These are phyloP conservation scores for Striga hermonthica DNA, from an alignment of 305 asterid genomes.

Conservation along the genomic window DNA sequence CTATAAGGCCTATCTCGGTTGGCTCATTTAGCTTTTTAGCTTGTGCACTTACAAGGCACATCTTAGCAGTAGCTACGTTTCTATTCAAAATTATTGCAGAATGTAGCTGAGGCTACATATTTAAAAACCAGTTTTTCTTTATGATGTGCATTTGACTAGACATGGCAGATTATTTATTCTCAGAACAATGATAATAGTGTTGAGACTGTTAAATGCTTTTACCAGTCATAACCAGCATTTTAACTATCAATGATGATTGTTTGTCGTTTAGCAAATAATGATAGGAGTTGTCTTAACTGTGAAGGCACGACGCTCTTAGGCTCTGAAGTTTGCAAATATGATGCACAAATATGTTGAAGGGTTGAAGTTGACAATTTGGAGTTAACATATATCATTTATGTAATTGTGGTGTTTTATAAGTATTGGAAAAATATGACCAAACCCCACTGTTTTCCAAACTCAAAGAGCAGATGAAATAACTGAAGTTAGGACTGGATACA, in stretches of 20 bases:
- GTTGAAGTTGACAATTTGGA: conserved; percentile 1
- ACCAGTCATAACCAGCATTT: background rate
- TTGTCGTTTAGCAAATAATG: background rate
- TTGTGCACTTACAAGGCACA: background rate
- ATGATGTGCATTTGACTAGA: conserved; percentile 1
- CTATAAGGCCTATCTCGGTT: conserved; percentile 6
- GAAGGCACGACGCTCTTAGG: conserved; percentile 1
- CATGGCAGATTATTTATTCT: background rate
- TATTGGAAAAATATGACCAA: background rate
- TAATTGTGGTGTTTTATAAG: background rate
- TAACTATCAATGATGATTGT: background rate
- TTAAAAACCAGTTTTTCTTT: background rate
- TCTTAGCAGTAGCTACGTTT: background rate
- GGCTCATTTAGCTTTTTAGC: conserved; percentile 4
- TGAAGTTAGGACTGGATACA: background rate
- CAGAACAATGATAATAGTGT: background rate
- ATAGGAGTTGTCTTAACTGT: background rate
- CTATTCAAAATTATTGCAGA: conserved; percentile 7
- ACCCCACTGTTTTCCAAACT: background rate
- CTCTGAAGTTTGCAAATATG: background rate
- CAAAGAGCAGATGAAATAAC: background rate
- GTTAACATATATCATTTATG: background rate
- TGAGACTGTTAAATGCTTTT: background rate
- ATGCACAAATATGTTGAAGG: background rate
- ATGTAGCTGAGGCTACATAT: background rate